phyloP scores from a whole-genome alignment of 2,329 filamentous ascomycete genomes.

The Colletotrichum cereale region DNA sequence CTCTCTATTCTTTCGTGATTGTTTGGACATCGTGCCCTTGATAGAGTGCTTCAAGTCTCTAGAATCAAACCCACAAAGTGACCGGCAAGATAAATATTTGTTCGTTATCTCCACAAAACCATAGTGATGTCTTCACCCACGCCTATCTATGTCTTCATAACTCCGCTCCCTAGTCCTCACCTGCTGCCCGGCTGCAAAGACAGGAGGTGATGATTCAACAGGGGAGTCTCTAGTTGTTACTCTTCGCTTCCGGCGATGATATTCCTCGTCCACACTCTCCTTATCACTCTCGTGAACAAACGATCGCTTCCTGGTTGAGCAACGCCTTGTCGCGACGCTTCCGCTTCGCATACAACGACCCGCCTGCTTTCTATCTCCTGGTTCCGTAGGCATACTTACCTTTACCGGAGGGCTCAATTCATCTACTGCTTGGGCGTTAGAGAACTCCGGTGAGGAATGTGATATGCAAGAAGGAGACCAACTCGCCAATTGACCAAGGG shows the following conservation, averaged over 20 bases:
- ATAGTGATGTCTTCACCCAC: too few species aligned
- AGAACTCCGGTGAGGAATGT: neutral
- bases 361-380: neutral
- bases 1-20: too few species aligned
- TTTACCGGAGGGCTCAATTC: neutral
- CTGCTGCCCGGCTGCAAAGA: constrained; percentile 3
- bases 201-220: constrained; percentile 2
- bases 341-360: neutral
- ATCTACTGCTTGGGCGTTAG: neutral
- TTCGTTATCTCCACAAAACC: too few species aligned
- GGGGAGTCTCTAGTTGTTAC: neutral
- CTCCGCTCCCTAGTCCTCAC: neutral
- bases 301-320: constrained; percentile 10
- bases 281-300: constrained; percentile 6
- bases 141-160: too few species aligned
- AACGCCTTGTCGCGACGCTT: constrained; percentile 2
- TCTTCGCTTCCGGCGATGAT: constrained; percentile 6
- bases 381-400: neutral
- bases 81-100: too few species aligned
- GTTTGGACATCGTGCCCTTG: too few species aligned
- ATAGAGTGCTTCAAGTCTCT: too few species aligned
- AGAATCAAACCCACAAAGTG: too few species aligned
- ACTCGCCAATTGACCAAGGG: neutral
- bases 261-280: constrained; percentile 1
- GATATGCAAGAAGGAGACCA: neutral